Evolutionary conservation across 2,329 filamentous ascomycete genomes (phyloP).

Genomic region (Talaromyces sp.): DNA sequence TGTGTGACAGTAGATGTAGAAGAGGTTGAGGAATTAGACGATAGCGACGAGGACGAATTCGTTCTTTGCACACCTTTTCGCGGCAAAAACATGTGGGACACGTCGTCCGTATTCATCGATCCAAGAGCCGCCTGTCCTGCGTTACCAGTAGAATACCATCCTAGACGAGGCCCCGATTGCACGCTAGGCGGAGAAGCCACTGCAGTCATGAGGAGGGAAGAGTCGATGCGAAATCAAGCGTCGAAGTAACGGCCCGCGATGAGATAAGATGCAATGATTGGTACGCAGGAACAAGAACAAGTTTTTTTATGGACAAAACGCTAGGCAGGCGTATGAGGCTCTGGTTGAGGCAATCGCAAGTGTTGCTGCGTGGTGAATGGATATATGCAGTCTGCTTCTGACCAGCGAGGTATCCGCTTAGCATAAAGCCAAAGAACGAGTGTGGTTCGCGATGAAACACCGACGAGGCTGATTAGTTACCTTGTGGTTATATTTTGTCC

Average conservation of each 20-base stretch:
- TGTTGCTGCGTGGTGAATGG: not conserved
- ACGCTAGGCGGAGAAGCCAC: conserved; percentile 62
- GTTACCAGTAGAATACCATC: conserved; percentile 56
- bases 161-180: conserved; percentile 56
- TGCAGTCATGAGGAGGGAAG: conserved; percentile 55
- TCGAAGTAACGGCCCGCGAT: not conserved
- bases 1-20: conserved; percentile 49
- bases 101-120: conserved; percentile 78
- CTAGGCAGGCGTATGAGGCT: not conserved
- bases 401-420: not conserved
- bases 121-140: conserved; percentile 57
- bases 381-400: not conserved
- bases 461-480: not conserved
- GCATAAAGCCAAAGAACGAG: not conserved
- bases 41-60: conserved; percentile 84
- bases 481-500: not conserved
- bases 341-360: not conserved
- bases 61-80: conserved; percentile 81
- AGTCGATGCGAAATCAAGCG: conserved; percentile 4
- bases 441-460: not conserved
- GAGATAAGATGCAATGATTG: not conserved
- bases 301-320: not conserved
- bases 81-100: conserved; percentile 81
- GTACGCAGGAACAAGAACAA: not conserved
- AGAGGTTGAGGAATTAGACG: conserved; percentile 43